A percentile compares a stretch with the other conserved stretches of the same genome.
phyloP scores from a whole-genome alignment of 345 rosid species.

The Populus deltoides region DNA sequence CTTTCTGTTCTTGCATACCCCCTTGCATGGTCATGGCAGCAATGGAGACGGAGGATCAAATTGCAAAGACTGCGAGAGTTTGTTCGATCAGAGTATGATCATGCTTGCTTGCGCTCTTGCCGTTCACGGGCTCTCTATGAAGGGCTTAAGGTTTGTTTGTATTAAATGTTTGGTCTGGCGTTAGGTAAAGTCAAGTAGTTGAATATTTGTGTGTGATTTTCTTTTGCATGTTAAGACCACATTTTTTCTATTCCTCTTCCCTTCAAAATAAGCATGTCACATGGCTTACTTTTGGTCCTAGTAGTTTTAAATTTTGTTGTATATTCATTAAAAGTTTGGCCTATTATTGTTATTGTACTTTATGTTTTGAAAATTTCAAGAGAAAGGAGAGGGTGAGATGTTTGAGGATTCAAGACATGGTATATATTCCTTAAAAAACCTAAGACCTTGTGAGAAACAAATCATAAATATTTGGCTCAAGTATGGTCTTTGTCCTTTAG shows the following conservation, averaged over 20 bases:
- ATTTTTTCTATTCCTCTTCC: neutral
- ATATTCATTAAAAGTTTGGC: neutral
- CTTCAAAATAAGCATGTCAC: neutral
- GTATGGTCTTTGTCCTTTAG: conserved; percentile 32
- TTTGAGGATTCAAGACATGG: neutral
- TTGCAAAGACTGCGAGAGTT: conserved; percentile 89
- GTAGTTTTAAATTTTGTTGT: neutral
- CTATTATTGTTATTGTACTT: neutral
- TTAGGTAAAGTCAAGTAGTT: neutral
- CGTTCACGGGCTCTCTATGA: conserved; percentile 99
- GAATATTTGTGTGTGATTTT: neutral
- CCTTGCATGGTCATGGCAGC: conserved; percentile 99
- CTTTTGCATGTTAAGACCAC: neutral
- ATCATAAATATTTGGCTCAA: neutral
- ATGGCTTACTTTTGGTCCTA: neutral
- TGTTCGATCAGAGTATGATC: conserved; percentile 98
- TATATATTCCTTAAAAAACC: neutral
- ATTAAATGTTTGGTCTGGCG: neutral
- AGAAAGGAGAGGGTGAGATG: neutral
- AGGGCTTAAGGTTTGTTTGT: conserved; percentile 82
- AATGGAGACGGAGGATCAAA: conserved; percentile 80
- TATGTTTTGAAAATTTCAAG: neutral
- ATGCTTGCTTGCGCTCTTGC: conserved; percentile 95
- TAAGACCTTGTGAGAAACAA: neutral
- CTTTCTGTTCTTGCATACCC: conserved; percentile 80